Evolutionary conservation across 2,329 filamentous ascomycete genomes (phyloP).

Genomic region (Westerdykella sp.): DNA sequence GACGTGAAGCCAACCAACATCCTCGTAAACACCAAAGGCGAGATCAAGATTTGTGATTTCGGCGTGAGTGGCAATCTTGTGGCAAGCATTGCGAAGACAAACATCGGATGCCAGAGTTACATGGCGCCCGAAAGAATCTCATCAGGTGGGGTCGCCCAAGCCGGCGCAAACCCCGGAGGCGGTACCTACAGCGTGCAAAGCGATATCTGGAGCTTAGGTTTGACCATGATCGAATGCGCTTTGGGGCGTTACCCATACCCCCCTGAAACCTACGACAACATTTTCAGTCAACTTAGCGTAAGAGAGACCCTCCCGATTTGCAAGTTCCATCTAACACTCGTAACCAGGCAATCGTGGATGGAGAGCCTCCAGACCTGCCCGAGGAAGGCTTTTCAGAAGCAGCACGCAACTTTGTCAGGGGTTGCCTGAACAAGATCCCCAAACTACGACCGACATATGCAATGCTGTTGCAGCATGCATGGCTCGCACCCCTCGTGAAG

Average conservation of each 20-base stretch:
- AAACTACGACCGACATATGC: slow-evolving; percentile 90
- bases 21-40: slow-evolving; percentile 78
- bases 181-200: slow-evolving; percentile 97
- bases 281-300: slow-evolving; percentile 94
- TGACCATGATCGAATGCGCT: slow-evolving; percentile 94
- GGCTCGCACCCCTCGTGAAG: slow-evolving; percentile 71
- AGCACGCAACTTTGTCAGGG: slow-evolving; percentile 79
- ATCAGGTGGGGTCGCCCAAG: slow-evolving; percentile 69
- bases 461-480: slow-evolving; percentile 81
- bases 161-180: slow-evolving; percentile 60
- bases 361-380: slow-evolving; percentile 86
- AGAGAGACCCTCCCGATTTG: slow-evolving; percentile 36
- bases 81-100: slow-evolving; percentile 95
- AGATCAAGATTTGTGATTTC: slow-evolving; percentile 98
- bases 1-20: slow-evolving; percentile 99
- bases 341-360: slow-evolving; percentile 86
- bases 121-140: slow-evolving; percentile 97
- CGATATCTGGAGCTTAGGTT: slow-evolving; percentile 92
- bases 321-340: background rate
- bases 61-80: slow-evolving; percentile 95
- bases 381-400: slow-evolving; percentile 68
- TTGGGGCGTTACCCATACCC: slow-evolving; percentile 94
- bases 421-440: slow-evolving; percentile 88
- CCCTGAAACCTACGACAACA: slow-evolving; percentile 94
- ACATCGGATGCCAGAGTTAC: slow-evolving; percentile 98